phyloP scores from a whole-genome alignment of 1,139 yeast genomes.

The Hyphopichia wangnamkhiaoensis region DNA sequence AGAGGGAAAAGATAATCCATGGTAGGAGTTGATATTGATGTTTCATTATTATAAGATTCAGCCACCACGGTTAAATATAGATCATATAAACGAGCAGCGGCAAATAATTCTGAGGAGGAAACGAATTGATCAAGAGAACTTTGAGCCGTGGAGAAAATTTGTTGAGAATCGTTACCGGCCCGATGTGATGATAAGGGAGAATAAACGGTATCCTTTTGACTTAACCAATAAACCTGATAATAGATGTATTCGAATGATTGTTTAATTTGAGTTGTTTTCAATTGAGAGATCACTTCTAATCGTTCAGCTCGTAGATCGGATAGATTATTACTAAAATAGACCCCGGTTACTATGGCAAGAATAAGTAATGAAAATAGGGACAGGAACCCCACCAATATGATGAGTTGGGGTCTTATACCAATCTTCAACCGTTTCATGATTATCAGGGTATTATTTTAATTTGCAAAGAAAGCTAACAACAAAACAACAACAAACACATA shows the following conservation, averaged over 20 bases:
- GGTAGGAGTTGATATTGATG: constrained; percentile 29
- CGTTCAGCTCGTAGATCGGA: constrained; percentile 67
- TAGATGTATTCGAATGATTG: constrained; percentile 65
- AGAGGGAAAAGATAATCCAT: constrained; percentile 55
- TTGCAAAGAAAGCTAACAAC: too few species aligned
- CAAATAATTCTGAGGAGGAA: constrained; percentile 60
- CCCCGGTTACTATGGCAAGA: constrained; percentile 77
- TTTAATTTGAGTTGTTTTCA: constrained; percentile 75
- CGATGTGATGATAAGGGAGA: constrained; percentile 59
- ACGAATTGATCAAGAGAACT: constrained; percentile 57
- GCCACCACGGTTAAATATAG: constrained; percentile 43
- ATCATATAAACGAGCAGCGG: constrained; percentile 71
- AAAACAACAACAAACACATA: neutral
- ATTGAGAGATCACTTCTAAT: constrained; percentile 72
- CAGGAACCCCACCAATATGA: constrained; percentile 74
- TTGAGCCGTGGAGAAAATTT: constrained; percentile 44
- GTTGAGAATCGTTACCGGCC: constrained; percentile 66
- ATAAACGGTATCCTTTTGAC: constrained; percentile 62
- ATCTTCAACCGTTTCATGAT: constrained; percentile 46
- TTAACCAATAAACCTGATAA: constrained; percentile 72
- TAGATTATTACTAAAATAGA: constrained; percentile 69
- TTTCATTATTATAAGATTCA: constrained; percentile 29
- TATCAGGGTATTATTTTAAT: too few species aligned
- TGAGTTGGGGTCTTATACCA: constrained; percentile 70
- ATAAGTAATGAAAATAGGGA: constrained; percentile 75